Evolutionary conservation across 1,284 basidiomycete species (phyloP).

Genomic region (Xerocomus amazonicus): DNA sequence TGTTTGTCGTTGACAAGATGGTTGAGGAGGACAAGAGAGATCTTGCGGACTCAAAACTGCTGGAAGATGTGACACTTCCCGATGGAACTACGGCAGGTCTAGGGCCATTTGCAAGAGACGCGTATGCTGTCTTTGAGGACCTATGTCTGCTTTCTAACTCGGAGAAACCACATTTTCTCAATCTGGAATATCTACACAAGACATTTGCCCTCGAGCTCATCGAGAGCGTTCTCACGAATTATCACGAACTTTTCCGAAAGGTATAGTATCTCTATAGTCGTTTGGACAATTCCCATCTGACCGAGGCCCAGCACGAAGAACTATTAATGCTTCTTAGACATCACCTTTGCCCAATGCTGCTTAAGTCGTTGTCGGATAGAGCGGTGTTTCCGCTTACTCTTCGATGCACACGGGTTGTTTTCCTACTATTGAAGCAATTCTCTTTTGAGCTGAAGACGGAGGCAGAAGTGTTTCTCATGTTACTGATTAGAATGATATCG

Average conservation of each 20-base stretch:
- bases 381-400: constrained; percentile 86
- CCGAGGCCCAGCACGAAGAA: constrained; percentile 63
- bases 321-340: constrained; percentile 81
- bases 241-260: constrained; percentile 82
- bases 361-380: constrained; percentile 81
- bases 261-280: constrained; percentile 37
- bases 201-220: constrained; percentile 96
- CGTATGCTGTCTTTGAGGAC: constrained; percentile 87
- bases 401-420: constrained; percentile 89
- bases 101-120: constrained; percentile 81
- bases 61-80: constrained; percentile 54
- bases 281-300: constrained; percentile 1
- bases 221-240: constrained; percentile 95
- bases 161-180: constrained; percentile 81
- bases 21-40: constrained; percentile 70
- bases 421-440: constrained; percentile 91
- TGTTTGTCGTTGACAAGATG: constrained; percentile 97
- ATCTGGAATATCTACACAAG: constrained; percentile 82
- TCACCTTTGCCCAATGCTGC: constrained; percentile 86
- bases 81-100: constrained; percentile 60
- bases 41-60: constrained; percentile 30
- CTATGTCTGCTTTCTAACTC: constrained; percentile 83
- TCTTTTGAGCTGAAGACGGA: constrained; percentile 76
- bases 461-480: constrained; percentile 79
- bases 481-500: constrained; percentile 75